Evolutionary conservation across 2,329 filamentous ascomycete species (phyloP).

Genomic region (Monosporascus sp.): DNA sequence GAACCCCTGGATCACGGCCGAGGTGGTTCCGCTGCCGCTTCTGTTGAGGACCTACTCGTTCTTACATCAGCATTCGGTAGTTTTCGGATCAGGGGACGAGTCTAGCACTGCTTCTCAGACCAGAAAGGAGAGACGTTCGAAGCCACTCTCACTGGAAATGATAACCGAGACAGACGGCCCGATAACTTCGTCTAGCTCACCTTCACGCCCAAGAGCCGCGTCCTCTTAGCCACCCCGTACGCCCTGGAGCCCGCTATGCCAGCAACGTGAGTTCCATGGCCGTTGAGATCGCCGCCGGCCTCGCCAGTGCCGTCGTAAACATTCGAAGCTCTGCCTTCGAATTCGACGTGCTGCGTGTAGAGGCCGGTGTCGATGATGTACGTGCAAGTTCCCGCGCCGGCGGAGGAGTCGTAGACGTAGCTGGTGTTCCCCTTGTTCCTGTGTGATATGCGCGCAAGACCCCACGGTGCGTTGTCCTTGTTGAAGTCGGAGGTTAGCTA

Average conservation of each 20-base stretch:
- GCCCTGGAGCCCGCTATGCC: conserved; percentile 32
- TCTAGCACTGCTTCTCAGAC: background rate
- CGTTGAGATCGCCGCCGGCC: conserved; percentile 30
- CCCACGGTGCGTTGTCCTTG: conserved; percentile 33
- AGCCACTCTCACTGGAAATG: too few relatives aligned
- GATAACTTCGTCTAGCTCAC: conserved; percentile 17
- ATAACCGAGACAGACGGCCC: too few relatives aligned
- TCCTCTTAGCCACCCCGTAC: conserved; percentile 43
- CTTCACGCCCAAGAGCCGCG: conserved; percentile 41
- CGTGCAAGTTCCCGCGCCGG: conserved; percentile 39
- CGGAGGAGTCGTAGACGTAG: conserved; percentile 39
- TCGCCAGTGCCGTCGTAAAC: conserved; percentile 24
- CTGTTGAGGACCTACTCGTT: background rate
- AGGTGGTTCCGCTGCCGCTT: conserved; percentile 9
- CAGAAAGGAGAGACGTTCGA: conserved; percentile 6
- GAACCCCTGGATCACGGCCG: conserved; percentile 25
- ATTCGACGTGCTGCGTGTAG: conserved; percentile 39
- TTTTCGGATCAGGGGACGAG: too few relatives aligned
- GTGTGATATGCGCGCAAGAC: conserved; percentile 41
- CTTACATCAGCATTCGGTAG: background rate
- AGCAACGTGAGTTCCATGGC: conserved; percentile 40
- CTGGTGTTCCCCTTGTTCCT: conserved; percentile 26
- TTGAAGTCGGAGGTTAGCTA: background rate
- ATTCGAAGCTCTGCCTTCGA: conserved; percentile 36
- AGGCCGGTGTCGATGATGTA: conserved; percentile 56